Evolutionary conservation across 1,284 basidiomycete genomes (phyloP), one percentile per base, ranked within the genome.

Genomic region (Microstroma glucosiphilum): DNA sequence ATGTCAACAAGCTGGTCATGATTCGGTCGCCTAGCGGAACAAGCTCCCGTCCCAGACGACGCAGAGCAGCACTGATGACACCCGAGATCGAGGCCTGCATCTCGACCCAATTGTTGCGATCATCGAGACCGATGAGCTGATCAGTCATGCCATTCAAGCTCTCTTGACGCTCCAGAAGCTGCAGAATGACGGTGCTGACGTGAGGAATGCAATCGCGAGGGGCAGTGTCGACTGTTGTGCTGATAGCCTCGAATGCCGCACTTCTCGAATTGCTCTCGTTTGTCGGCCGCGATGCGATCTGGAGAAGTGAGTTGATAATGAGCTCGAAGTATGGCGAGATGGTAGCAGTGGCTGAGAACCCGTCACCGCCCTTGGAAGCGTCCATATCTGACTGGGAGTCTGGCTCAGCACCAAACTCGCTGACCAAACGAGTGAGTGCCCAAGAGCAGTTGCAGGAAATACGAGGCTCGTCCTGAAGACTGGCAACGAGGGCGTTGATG

Each of bases 31-130:
- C 89, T 69, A 96, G 82, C 4, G 92, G 92, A 71, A 88, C 86
- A 67, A 97, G 90, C 62, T 91, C 89, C 4, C 84, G 83, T 60
- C 86, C 87, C 56, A 96, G 84, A 81, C 92, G 89, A n/a, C 75
- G 69, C 17, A 77, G 70, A 25, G 68, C 65, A 8, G 76, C 73
- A 67, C 72, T 76, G 7, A 75, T 58, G 17, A 77, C 76, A 56
- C 89, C 88, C 81, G 92, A 96, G 75, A 97, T 86, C 81, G 94
- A 96, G 81, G 91, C 89, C 80, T 97, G 93, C 49, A 99, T 84
- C 80, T 99, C 94, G 78, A 93, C 94, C 92, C 94, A 97, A 83
- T 97, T 98, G 82, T 94, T 94, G 69, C 91, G 87, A 79, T 99
- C 94, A 80, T 99, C 94, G 51, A 89, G 84, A 58, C 94, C 96